Conservation (phyloP, 495 filamentous ascomycete genomes). For the Glonium stellatum region DNA sequence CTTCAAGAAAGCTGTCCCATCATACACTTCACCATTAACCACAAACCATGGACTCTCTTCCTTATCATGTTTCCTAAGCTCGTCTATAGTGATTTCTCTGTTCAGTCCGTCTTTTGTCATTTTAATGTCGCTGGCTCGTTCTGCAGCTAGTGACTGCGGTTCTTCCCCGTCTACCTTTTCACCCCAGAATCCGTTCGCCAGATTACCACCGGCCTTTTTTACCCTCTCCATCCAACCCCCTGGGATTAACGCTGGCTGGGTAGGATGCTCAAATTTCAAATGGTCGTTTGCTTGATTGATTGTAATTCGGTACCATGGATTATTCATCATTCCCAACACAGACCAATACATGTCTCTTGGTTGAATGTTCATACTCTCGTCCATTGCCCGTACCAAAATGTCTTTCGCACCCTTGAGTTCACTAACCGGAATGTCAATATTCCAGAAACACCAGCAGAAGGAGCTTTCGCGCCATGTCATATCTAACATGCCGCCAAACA, state of each 20-base stretch:
- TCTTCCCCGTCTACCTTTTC: constrained; percentile 60
- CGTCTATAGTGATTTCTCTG: constrained; percentile 58
- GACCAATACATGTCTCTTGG: constrained; percentile 96
- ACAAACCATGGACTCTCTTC: constrained; percentile 80
- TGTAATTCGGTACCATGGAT: constrained; percentile 83
- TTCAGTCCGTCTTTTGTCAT: constrained; percentile 71
- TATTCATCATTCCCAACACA: constrained; percentile 98
- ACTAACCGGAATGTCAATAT: constrained; percentile 57
- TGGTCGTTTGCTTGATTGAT: constrained; percentile 63
- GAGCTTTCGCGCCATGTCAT: constrained; percentile 73
- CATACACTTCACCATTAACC: constrained; percentile 86
- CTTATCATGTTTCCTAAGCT: constrained; percentile 62
- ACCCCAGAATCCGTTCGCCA: constrained; percentile 82
- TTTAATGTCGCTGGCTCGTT: constrained; percentile 58
- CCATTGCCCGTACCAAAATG: constrained; percentile 82
- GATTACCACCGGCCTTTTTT: constrained; percentile 79
- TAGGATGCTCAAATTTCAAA: constrained; percentile 85
- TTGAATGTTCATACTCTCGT: constrained; percentile 81
- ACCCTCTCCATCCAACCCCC: constrained; percentile 96
- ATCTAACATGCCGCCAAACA: constrained; percentile 76
- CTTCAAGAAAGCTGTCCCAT: constrained; percentile 76
- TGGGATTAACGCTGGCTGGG: constrained; percentile 67
- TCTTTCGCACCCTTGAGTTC: constrained; percentile 61
- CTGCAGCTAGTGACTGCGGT: constrained; percentile 34
- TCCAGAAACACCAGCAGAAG: constrained; percentile 97